Evolutionary conservation across 2,329 filamentous ascomycete species (phyloP).

Genomic region (Microdochium trichocladiopsis): DNA sequence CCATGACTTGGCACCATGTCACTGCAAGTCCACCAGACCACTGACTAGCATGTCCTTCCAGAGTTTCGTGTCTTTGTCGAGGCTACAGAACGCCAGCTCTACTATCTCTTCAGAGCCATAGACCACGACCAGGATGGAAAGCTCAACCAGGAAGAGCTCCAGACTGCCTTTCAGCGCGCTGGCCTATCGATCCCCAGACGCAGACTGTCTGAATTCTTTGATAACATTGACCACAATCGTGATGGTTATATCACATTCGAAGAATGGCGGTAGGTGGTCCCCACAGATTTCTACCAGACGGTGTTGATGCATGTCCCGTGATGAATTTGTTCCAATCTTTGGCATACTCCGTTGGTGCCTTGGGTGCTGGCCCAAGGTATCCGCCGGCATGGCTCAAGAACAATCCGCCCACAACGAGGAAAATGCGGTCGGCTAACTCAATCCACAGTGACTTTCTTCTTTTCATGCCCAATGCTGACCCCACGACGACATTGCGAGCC

Average conservation of each 20-base stretch:
- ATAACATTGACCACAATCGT: conserved; percentile 80
- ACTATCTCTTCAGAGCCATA: conserved; percentile 75
- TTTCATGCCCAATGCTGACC: conserved; percentile 65
- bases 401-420: neutral
- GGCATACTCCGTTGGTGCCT: neutral
- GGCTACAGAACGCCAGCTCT: conserved; percentile 78
- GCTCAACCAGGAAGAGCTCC: conserved; percentile 80
- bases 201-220: conserved; percentile 79
- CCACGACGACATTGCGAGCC: conserved; percentile 65
- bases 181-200: conserved; percentile 72
- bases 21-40: neutral
- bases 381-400: neutral
- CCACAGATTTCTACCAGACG: conserved; percentile 6
- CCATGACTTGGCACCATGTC: conserved; percentile 2
- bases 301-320: conserved; percentile 2
- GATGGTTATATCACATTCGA: conserved; percentile 86
- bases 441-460: conserved; percentile 75
- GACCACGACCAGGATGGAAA: conserved; percentile 80
- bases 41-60: conserved; percentile 25
- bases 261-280: conserved; percentile 83
- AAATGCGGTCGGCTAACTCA: neutral
- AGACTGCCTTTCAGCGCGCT: conserved; percentile 67
- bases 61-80: conserved; percentile 89
- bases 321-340: neutral
- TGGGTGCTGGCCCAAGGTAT: neutral